phyloP scores from a whole-genome alignment of 2,329 filamentous ascomycete species.

The Stemphylium vesicarium region DNA sequence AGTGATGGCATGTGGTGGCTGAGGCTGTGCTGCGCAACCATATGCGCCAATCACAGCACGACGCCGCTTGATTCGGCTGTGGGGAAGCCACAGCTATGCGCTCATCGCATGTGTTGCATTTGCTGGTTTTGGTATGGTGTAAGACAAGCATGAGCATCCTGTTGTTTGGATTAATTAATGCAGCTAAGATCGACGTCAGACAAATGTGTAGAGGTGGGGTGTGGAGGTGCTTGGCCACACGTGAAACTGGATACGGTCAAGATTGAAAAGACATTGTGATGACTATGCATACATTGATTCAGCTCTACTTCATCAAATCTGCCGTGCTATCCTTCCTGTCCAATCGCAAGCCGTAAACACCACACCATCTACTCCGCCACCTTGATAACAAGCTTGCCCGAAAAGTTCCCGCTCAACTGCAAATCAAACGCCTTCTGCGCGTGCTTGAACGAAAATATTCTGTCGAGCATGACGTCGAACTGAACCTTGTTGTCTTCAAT shows the following conservation, averaged over 20 bases:
- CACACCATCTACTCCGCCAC: not conserved
- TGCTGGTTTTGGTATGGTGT: not conserved
- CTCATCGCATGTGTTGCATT: slow-evolving; percentile 5
- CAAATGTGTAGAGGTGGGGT: not conserved
- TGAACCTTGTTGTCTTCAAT: slow-evolving; percentile 43
- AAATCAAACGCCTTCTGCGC: slow-evolving; percentile 20
- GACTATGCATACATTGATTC: not conserved
- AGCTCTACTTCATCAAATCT: not conserved
- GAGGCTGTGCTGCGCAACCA: slow-evolving; percentile 17
- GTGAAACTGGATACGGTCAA: not conserved
- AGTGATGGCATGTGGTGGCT: not conserved
- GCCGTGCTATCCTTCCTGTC: not conserved
- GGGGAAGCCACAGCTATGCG: slow-evolving; percentile 8
- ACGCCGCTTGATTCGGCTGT: not conserved
- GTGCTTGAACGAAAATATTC: slow-evolving; percentile 44
- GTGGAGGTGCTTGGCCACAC: not conserved
- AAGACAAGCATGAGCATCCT: not conserved
- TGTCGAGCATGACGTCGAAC: slow-evolving; percentile 39
- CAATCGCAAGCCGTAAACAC: not conserved
- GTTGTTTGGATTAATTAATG: not conserved
- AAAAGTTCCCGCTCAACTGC: slow-evolving; percentile 27
- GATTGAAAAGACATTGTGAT: not conserved
- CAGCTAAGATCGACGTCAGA: not conserved
- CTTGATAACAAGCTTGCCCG: slow-evolving; percentile 39
- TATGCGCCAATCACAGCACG: slow-evolving; percentile 5